Evolutionary conservation across 768 basidiomycete species (phyloP), one percentile per base, ranked within the genome.

Genomic region (Suillus weaverae): DNA sequence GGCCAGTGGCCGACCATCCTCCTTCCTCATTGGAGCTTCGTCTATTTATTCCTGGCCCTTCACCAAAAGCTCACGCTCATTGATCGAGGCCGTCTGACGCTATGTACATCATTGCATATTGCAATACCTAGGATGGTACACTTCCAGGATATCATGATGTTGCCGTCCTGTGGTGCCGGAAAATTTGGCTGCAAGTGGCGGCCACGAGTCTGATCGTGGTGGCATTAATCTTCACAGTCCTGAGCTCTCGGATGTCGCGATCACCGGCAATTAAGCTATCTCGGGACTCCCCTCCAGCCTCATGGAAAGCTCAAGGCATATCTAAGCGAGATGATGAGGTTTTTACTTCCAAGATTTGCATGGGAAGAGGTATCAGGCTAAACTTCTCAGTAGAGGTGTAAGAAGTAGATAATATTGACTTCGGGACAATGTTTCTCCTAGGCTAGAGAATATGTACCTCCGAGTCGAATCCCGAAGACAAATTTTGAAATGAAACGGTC

Each of bases 221-320:
- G 18, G 32, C 5, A 33, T 53, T 71, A 67, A 51, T 46, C 35
- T 33, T 51, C 33, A 35, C 8, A 44, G 56, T 56, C 66, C 67
- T 67, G 60, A 62, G 51, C n/a, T 20, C 35, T 38, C 56, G 38
- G 16, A 57, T 14, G 32, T 43, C 33, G 65, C 69, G 64, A 65
- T 67, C 61, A 36, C 44, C 51, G 22, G 26, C 63, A 71, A 70
- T 75, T 54, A 73, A 69, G 22, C 74, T 70, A 48, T 67, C 67
- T 74, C 53, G 66, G 67, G 73, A 60, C 35, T n/a, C 62, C 14
- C 51, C 38, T 26, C 43, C 41, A 16, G 66, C 74, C 73, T 71
- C 74, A 66, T 76, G 74, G 73, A 70, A 70, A 64, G 62, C 69
- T 68, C 70, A 62, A 75, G 74, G 73, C 22, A 35, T 69, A 74